Conservation (phyloP, 345 rosid species). For the Gossypioides kirkii region DNA sequence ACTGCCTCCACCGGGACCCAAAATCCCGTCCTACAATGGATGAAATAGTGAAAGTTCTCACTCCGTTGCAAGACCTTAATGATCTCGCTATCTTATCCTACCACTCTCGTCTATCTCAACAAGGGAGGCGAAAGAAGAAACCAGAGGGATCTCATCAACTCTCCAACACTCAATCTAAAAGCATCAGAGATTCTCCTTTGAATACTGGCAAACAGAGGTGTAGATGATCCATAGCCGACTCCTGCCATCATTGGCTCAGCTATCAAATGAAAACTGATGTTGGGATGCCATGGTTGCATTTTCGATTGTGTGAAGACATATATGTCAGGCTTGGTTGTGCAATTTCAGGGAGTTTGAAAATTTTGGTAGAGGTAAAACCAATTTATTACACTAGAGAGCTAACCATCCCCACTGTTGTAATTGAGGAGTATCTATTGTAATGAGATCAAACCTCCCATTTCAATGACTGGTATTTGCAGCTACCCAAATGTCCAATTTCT, state of each 20-base stretch:
- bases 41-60: conserved; percentile 55
- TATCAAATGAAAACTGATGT: conserved; percentile 22
- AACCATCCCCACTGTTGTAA: conserved; percentile 32
- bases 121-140: conserved; percentile 62
- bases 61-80: conserved; percentile 56
- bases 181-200: conserved; percentile 50
- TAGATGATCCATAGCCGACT: conserved; percentile 27
- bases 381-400: conserved; percentile 32
- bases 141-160: conserved; percentile 39
- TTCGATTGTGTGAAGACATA: conserved; percentile 23
- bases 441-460: conserved; percentile 30
- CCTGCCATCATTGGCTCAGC: conserved; percentile 17
- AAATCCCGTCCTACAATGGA: conserved; percentile 74
- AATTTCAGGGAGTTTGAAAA: conserved; percentile 22
- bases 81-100: conserved; percentile 63
- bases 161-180: conserved; percentile 31
- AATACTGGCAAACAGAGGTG: conserved; percentile 48
- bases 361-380: conserved; percentile 16
- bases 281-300: conserved; percentile 16
- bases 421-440: conserved; percentile 35
- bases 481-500: conserved; percentile 23
- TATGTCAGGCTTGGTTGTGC: conserved; percentile 26
- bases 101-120: conserved; percentile 57
- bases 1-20: conserved; percentile 64
- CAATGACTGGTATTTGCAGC: conserved; percentile 28